A percentile compares a stretch with the other conserved stretches of the same genome.
These are phyloP conservation scores for Medicago truncatula DNA, from an alignment of 306 rosid species.

Conservation along the genomic window DNA sequence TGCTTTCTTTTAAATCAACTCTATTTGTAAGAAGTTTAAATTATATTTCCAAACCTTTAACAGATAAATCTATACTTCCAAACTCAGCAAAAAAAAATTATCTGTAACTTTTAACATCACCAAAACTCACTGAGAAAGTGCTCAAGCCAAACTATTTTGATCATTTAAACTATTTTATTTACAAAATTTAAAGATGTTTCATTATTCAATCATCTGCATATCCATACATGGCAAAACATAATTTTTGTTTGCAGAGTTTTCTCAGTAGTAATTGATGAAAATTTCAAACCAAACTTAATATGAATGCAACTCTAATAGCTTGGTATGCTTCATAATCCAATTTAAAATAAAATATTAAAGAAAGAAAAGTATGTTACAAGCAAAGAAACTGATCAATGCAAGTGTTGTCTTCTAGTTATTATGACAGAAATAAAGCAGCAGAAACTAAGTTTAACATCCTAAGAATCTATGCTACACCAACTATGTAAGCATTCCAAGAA, in stretches of 20 bases:
- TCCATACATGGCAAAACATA: not conserved
- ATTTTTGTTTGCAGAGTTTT: not conserved
- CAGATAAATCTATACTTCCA: not conserved
- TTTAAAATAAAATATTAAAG: not conserved
- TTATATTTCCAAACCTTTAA: not conserved
- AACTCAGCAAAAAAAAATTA: not conserved
- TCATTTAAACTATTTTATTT: not conserved
- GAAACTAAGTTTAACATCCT: conserved; percentile 10
- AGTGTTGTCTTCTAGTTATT: not conserved
- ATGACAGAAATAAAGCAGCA: conserved; percentile 18
- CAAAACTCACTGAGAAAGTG: not conserved
- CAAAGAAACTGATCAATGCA: conserved; percentile 16
- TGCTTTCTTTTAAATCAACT: not conserved
- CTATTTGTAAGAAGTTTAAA: not conserved
- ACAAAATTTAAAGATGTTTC: not conserved
- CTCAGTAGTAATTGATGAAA: conserved; percentile 2
- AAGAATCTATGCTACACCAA: conserved; percentile 69
- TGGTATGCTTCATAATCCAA: conserved; percentile 24
- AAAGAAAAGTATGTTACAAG: conserved; percentile 1
- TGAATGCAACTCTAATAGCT: conserved; percentile 17
- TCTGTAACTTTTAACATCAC: not conserved
- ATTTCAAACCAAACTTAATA: conserved; percentile 34
- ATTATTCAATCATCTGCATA: conserved; percentile 11
- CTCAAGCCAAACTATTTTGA: not conserved
- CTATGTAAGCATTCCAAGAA: conserved; percentile 92